phyloP scores from a whole-genome alignment of 2,329 filamentous ascomycete genomes.

The Cercospora beticola region DNA sequence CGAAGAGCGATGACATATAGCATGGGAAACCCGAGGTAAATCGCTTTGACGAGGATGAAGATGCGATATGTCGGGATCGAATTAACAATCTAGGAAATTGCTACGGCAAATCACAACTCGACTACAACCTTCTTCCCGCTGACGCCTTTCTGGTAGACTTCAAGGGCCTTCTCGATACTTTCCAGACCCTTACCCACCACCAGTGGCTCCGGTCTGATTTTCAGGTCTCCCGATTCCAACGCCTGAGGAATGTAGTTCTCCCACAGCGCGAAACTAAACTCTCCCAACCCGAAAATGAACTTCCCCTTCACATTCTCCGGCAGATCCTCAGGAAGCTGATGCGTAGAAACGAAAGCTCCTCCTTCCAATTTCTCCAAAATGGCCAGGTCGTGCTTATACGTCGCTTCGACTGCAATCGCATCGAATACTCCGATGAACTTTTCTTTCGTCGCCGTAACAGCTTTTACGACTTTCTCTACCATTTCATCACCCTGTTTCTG shows the following conservation, averaged over 20 bases:
- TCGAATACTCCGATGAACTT: slow-evolving; percentile 4
- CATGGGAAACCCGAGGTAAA: not conserved
- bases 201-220: slow-evolving; percentile 5
- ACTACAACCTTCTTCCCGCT: slow-evolving; percentile 17
- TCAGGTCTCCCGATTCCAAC: not conserved
- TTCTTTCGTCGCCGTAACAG: slow-evolving; percentile 3
- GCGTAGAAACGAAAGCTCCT: slow-evolving; percentile 2
- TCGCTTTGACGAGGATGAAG: not conserved
- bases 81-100: not conserved
- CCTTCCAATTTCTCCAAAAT: slow-evolving; percentile 11
- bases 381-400: slow-evolving; percentile 4
- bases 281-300: slow-evolving; percentile 6
- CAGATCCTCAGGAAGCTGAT: slow-evolving; percentile 4
- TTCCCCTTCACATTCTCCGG: slow-evolving; percentile 6
- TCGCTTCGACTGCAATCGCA: slow-evolving; percentile 10
- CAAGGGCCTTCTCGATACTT: slow-evolving; percentile 1
- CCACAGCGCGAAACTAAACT: slow-evolving; percentile 16
- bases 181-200: slow-evolving; percentile 7
- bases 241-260: slow-evolving; percentile 16
- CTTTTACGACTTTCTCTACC: slow-evolving; percentile 37
- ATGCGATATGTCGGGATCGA: not conserved
- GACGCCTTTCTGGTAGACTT: slow-evolving; percentile 7
- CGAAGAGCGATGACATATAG: not conserved
- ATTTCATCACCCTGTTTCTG: slow-evolving; percentile 34
- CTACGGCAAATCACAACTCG: not conserved